Percentiles rank a stretch among this genome's conserved stretches.
phyloP scores from a whole-genome alignment of 345 rosid genomes.

The Pugionium cornutum region DNA sequence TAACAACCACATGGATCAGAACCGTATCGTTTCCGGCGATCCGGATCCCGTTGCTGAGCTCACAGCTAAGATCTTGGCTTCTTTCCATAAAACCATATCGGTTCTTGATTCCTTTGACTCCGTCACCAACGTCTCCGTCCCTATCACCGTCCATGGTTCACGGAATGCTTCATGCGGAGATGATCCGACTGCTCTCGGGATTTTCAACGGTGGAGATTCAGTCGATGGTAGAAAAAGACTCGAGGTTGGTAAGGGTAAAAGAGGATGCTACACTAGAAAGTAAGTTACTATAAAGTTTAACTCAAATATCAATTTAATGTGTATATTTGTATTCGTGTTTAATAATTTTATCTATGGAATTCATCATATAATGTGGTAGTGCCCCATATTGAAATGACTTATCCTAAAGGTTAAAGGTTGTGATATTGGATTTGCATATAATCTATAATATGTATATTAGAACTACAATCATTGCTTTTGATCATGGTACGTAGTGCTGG shows the following conservation, averaged over 20 bases:
- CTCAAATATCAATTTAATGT: background rate
- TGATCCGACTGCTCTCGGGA: constrained; percentile 41
- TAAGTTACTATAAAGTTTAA: constrained; percentile 36
- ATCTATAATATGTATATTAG: constrained; percentile 1
- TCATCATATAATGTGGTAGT: constrained; percentile 21
- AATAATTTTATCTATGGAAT: constrained; percentile 15
- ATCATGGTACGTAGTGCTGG: constrained; percentile 7
- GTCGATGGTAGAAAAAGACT: constrained; percentile 52
- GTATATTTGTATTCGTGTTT: background rate
- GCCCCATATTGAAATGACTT: constrained; percentile 25
- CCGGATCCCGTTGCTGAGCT: constrained; percentile 42
- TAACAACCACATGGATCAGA: constrained; percentile 13
- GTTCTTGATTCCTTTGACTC: constrained; percentile 37
- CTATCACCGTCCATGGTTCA: constrained; percentile 35
- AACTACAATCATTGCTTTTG: background rate
- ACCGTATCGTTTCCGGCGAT: constrained; percentile 8
- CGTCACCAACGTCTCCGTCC: background rate
- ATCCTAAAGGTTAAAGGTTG: constrained; percentile 11
- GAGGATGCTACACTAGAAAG: constrained; percentile 88
- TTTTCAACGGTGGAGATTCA: constrained; percentile 51
- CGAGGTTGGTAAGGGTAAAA: constrained; percentile 44
- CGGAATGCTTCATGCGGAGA: constrained; percentile 41
- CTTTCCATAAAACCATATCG: constrained; percentile 53
- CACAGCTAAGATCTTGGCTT: constrained; percentile 51
- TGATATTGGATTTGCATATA: background rate